Evolutionary conservation across 352 stramenopile species (phyloP), one percentile per base, ranked within the genome.

Genomic region (Phytophthora sojae): DNA sequence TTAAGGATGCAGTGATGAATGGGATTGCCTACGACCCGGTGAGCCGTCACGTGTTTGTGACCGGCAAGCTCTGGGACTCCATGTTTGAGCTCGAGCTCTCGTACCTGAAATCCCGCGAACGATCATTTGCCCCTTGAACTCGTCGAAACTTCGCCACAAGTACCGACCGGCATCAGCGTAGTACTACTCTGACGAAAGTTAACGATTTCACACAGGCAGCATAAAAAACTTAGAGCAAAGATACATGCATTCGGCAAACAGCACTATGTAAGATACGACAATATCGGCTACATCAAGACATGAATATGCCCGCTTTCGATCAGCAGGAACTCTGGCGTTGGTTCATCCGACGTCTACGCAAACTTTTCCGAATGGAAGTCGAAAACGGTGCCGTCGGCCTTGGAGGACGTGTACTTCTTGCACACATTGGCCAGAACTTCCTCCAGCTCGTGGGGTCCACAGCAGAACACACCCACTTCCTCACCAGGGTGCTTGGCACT

Each of bases 1-100:
- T 79, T 26, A 55, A 56, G 6, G 88, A 97, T 17, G 89, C 90
- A 11, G 91, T 97, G 51, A 94, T 97, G 82, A 97, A 97, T 72
- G 91, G 91, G 64, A 97, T 97, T 57, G 91, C 90, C 14, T 95
- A 86, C 56, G 79, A 97, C 57, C 80, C 85, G 0, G 57, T 60
- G 15, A 89, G 72, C 29, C 62, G 76, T 30, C 85, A 93, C 57
- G 61, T 96, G 32, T 96, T 86, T 39, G 44, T 95, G 37, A 96
- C 87, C 0, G 89, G 89, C 14, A 96, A 96, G 61, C 73, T 95
- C 37, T 96, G 89, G 89, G 86, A 94, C 69, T 92, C 85, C 45
- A 89, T 96, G 57, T 94, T 94, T 47, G 87, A 96, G 68, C 69
- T 96, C 39, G 80, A 90, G 57, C 64, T 96, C 26, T 93, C 84